These are phyloP conservation scores for Haplographium delicatum DNA, from an alignment of 495 filamentous ascomycete genomes.

Conservation along the genomic window DNA sequence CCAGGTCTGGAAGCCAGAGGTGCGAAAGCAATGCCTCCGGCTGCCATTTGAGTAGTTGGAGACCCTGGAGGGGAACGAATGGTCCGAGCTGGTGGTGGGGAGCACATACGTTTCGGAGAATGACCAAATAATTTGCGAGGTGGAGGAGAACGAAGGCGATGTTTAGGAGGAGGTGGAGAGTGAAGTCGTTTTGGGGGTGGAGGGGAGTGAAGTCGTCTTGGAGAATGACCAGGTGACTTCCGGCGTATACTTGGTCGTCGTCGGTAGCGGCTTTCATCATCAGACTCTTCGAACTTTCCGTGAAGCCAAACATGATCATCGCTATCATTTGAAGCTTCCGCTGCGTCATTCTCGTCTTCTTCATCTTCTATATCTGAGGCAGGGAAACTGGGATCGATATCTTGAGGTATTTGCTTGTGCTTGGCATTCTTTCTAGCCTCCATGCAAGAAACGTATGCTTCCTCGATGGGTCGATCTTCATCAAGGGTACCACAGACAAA, in stretches of 20 bases:
- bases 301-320: constrained; percentile 54
- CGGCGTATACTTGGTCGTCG: constrained; percentile 37
- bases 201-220: constrained; percentile 45
- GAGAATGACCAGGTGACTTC: constrained; percentile 33
- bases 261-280: constrained; percentile 28
- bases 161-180: constrained; percentile 37
- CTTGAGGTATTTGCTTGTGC: constrained; percentile 75
- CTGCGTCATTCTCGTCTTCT: constrained; percentile 54
- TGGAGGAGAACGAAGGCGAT: constrained; percentile 42
- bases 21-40: constrained; percentile 41
- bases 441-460: constrained; percentile 80
- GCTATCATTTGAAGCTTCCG: constrained; percentile 49
- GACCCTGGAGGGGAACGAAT: constrained; percentile 42
- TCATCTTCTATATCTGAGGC: constrained; percentile 87
- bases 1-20: constrained; percentile 57
- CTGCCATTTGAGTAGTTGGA: constrained; percentile 28
- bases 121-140: constrained; percentile 58
- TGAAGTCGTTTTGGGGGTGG: constrained; percentile 27
- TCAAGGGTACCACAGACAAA: constrained; percentile 97
- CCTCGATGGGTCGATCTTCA: constrained; percentile 90
- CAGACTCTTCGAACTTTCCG: constrained; percentile 52
- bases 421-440: constrained; percentile 76
- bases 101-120: constrained; percentile 67
- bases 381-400: constrained; percentile 96
- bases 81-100: constrained; percentile 46